Evolutionary conservation across 768 basidiomycete genomes (phyloP), one percentile per base, ranked within the genome.

Genomic region (Crucibulum laeve): DNA sequence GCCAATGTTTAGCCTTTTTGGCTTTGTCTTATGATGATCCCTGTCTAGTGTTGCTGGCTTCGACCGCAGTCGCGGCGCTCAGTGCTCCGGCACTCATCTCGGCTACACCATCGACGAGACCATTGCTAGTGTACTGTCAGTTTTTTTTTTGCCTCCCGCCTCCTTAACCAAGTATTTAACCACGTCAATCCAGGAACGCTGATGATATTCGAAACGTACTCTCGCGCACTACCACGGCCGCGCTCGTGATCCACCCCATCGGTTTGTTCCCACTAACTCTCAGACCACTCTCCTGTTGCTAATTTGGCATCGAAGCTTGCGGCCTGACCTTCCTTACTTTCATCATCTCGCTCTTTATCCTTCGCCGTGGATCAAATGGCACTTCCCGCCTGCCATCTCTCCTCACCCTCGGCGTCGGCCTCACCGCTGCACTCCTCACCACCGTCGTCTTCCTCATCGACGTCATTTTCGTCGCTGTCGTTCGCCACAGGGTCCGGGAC

Each of bases 71-170:
- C 63, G 60, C 23, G 51, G 62, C 25, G 68, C 62, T 28, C 48
- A 62, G 42, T 84, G 82, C 56, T 75, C 80, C 23, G 53, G 61
- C 35, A 39, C 63, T 4, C 62, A 67, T 32, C 68, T 82, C 1
- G 82, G 81, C 18, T 84, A 79, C 62, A 69, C 67, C 22, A 69
- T 84, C 48, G 77, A 81, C 59, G 52, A 61, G 38, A 70, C 57
- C 23, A 64, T 84, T 15, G 68, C 75, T 25, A 55, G 58, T 35
- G 67, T 68, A 21, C 58, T 77, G 68, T 72, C 68, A 46, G 70
- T 49, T n/a, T 36, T 34, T 36, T 42, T 33, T 45, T 38, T 43
- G 10, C 45, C 39, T 49, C 48, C 22, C 43, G 34, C 44, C 48
- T 49, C 37, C 34, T 35, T 48, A 43, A 38, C 42, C 46, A 34